Conservation (phyloP, 1,284 basidiomycete genomes). For the Naganishia albida region DNA sequence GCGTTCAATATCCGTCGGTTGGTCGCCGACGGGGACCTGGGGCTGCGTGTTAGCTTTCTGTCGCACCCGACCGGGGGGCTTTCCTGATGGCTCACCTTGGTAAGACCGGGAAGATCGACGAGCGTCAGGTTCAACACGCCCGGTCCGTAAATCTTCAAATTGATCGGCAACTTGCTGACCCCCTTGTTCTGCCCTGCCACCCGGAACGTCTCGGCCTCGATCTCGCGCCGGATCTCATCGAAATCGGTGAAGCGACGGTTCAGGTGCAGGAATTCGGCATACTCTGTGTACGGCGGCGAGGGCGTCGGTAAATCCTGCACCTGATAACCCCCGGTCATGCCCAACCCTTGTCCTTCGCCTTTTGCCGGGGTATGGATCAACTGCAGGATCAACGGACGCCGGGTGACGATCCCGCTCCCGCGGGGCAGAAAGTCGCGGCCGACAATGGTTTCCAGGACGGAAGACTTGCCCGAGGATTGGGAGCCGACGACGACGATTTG, state of each 20-base stretch:
- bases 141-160: conserved; percentile 90
- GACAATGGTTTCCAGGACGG: conserved; percentile 70
- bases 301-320: conserved; percentile 22
- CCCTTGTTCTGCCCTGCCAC: conserved; percentile 99
- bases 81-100: conserved; percentile 72
- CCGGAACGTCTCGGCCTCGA: conserved; percentile 95
- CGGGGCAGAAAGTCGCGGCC: conserved; percentile 94
- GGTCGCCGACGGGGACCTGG: conserved; percentile 72
- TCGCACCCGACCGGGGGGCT: no score
- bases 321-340: conserved; percentile 20
- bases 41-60: not conserved
- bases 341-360: conserved; percentile 28
- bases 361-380: conserved; percentile 77
- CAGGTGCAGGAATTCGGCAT: conserved; percentile 94
- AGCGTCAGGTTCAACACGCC: conserved; percentile 92
- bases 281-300: conserved; percentile 62
- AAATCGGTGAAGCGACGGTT: conserved; percentile 97
- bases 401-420: conserved; percentile 88
- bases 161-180: conserved; percentile 92
- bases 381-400: conserved; percentile 90
- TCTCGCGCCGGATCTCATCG: conserved; percentile 89
- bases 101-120: conserved; percentile 93
- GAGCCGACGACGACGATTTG: conserved; percentile 56
- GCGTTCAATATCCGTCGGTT: conserved; percentile 84
- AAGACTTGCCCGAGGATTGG: conserved; percentile 60